Percentiles rank a stretch among this genome's conserved stretches.
Evolutionary conservation across 1,284 basidiomycete species (phyloP).

Genomic region (Ganoderma lingzhi): DNA sequence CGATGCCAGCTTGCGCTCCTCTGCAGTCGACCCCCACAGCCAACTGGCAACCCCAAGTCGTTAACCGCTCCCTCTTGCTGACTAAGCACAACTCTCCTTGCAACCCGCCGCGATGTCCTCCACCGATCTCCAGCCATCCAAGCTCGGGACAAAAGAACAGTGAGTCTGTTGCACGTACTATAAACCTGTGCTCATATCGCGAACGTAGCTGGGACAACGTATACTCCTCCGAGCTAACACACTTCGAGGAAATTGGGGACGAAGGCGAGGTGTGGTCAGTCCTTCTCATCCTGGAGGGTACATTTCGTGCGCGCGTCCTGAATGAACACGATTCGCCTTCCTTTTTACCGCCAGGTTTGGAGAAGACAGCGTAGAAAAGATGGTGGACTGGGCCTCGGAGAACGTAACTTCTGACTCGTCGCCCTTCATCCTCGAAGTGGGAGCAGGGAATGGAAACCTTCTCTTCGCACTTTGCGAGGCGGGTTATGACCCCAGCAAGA

Average conservation of each 20-base stretch:
- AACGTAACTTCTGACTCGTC: conserved; percentile 56
- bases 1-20: background rate
- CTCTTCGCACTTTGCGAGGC: conserved; percentile 78
- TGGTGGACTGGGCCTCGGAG: conserved; percentile 73
- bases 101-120: conserved; percentile 35
- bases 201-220: conserved; percentile 72
- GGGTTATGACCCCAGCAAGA: conserved; percentile 60
- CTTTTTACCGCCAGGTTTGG: conserved; percentile 72
- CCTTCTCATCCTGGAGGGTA: background rate
- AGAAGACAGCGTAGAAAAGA: conserved; percentile 80
- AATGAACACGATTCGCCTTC: background rate
- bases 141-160: conserved; percentile 59
- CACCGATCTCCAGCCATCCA: conserved; percentile 46
- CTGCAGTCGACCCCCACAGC: background rate
- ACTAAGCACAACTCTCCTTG: conserved; percentile 39
- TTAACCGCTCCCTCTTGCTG: conserved; percentile 30
- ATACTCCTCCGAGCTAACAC: conserved; percentile 75
- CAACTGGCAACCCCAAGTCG: background rate
- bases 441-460: conserved; percentile 87
- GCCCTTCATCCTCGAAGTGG: conserved; percentile 75
- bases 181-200: background rate
- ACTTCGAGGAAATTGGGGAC: conserved; percentile 85
- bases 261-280: conserved; percentile 89
- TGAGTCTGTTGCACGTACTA: conserved; percentile 33
- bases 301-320: too few relatives aligned